A percentile compares a stretch with the other conserved stretches of the same genome.
Conservation (phyloP, 371 early-diverging fungal species). For the Polyrhizophydium stewartii region DNA sequence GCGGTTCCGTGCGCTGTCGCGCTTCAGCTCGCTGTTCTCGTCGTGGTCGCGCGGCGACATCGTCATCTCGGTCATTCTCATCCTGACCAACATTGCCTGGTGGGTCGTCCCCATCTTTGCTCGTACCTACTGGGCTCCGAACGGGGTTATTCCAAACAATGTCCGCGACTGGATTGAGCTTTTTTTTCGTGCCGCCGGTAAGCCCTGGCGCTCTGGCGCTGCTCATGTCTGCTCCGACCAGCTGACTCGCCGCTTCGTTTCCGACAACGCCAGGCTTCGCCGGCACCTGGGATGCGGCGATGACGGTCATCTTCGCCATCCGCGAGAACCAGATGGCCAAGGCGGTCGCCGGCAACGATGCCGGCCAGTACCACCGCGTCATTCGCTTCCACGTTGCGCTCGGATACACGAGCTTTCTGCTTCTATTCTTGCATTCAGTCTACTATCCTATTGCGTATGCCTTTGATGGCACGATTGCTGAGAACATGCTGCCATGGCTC, state of each 20-base stretch:
- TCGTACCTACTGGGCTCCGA: background rate
- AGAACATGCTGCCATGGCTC: constrained; percentile 5
- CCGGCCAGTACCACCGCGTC: constrained; percentile 10
- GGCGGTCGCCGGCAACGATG: constrained; percentile 8
- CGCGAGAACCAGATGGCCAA: constrained; percentile 21
- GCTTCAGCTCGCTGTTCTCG: background rate
- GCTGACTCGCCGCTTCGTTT: no score
- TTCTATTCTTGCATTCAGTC: constrained; percentile 9
- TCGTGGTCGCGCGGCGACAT: constrained; percentile 15
- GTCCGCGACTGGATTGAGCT: background rate
- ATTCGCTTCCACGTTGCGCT: constrained; percentile 14
- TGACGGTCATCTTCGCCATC: constrained; percentile 13
- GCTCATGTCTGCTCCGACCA: background rate
- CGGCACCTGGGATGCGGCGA: constrained; percentile 18
- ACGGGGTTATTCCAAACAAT: background rate
- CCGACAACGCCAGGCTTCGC: constrained; percentile 6
- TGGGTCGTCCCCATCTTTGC: constrained; percentile 6
- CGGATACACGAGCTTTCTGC: constrained; percentile 11
- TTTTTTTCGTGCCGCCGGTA: background rate
- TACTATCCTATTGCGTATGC: constrained; percentile 8
- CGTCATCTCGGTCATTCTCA: constrained; percentile 1
- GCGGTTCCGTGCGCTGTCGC: background rate
- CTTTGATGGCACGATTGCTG: background rate
- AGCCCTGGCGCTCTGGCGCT: background rate
- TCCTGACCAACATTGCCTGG: constrained; percentile 12